Evolutionary conservation across 2,329 filamentous ascomycete species (phyloP).

Genomic region (Fusarium cyanostomum): DNA sequence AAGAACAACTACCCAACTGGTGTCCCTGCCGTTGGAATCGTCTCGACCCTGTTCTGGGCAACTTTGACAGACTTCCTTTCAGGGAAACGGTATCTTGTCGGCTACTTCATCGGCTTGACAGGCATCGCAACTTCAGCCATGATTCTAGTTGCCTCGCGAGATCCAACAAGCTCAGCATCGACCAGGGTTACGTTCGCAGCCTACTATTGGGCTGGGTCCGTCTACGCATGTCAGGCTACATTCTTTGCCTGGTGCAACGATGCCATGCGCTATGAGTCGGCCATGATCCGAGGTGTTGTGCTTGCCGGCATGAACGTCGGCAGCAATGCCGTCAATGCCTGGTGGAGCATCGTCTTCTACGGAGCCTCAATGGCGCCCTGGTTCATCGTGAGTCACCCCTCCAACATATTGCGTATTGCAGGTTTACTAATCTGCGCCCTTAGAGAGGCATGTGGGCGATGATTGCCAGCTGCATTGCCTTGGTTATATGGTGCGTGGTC

Average conservation of each 20-base stretch:
- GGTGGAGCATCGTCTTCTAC: constrained; percentile 79
- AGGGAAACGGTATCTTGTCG: constrained; percentile 72
- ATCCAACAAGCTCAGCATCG: constrained; percentile 50
- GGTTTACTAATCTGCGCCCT: not conserved
- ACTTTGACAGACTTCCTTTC: constrained; percentile 72
- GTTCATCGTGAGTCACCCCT: constrained; percentile 62
- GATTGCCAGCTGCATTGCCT: constrained; percentile 69
- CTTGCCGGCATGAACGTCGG: constrained; percentile 77
- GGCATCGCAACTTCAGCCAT: constrained; percentile 70
- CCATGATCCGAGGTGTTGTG: constrained; percentile 70
- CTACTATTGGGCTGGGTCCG: constrained; percentile 75
- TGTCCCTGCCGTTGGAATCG: constrained; percentile 65
- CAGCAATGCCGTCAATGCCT: constrained; percentile 74
- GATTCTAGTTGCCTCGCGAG: constrained; percentile 63
- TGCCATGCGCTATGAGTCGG: constrained; percentile 70
- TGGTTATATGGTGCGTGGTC: constrained; percentile 67
- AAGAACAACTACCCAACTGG: constrained; percentile 67
- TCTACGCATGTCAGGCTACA: constrained; percentile 77
- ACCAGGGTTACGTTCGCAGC: constrained; percentile 68
- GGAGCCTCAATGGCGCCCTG: constrained; percentile 72
- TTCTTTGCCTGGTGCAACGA: constrained; percentile 83
- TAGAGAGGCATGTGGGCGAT: constrained; percentile 78
- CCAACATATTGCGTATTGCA: rapidly evolving
- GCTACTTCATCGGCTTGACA: constrained; percentile 72
- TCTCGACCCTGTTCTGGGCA: constrained; percentile 74